A percentile compares a stretch with the other conserved stretches of the same genome.
Conservation (phyloP, 768 basidiomycete genomes). For the Suillus subluteus region DNA sequence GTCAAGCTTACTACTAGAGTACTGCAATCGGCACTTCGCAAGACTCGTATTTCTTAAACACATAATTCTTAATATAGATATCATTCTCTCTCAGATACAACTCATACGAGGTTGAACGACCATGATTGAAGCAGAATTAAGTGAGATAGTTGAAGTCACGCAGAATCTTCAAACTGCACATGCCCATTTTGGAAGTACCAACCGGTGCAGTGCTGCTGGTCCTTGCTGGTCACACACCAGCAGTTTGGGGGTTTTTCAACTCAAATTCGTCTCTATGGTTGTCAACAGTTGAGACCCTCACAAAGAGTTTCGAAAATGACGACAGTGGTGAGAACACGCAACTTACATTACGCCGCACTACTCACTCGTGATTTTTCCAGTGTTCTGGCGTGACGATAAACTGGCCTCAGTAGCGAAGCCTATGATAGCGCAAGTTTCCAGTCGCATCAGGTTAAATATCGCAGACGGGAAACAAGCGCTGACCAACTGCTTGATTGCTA, state of each 20-base stretch:
- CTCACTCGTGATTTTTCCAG: slow-evolving; percentile 39
- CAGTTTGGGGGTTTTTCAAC: not conserved
- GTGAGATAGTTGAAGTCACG: too few relatives aligned
- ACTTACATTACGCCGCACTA: not conserved
- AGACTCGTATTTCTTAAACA: too few relatives aligned
- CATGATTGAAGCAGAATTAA: too few relatives aligned
- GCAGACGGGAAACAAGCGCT: slow-evolving; percentile 43
- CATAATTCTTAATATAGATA: too few relatives aligned
- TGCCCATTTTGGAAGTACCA: too few relatives aligned
- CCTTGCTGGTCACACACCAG: too few relatives aligned
- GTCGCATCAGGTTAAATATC: slow-evolving; percentile 44
- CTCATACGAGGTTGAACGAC: too few relatives aligned
- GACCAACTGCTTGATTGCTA: slow-evolving; percentile 55
- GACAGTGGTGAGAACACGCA: slow-evolving; percentile 65
- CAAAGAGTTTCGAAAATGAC: slow-evolving; percentile 74
- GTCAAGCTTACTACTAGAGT: too few relatives aligned
- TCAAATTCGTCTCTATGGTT: slow-evolving; percentile 60
- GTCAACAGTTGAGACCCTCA: slow-evolving; percentile 59
- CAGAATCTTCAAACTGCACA: too few relatives aligned
- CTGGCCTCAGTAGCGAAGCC: slow-evolving; percentile 61
- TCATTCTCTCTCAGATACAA: too few relatives aligned
- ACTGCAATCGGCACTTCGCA: too few relatives aligned
- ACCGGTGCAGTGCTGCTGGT: too few relatives aligned
- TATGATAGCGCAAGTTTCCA: slow-evolving; percentile 67
- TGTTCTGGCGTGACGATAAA: slow-evolving; percentile 89